phyloP scores from a whole-genome alignment of 345 rosid species.

The Populus tremula region DNA sequence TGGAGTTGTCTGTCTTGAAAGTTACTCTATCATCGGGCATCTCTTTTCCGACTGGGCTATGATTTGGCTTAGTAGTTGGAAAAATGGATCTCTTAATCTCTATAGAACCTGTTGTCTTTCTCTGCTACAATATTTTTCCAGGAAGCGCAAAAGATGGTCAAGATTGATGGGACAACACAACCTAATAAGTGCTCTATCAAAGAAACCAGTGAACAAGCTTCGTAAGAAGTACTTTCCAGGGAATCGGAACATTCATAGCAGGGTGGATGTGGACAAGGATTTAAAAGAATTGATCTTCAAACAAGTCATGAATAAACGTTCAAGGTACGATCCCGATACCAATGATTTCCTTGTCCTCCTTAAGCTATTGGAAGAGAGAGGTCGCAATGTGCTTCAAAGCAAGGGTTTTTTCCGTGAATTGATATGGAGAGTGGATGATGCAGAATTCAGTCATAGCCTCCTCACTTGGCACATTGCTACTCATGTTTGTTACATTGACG shows the following conservation, averaged over 20 bases:
- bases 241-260: background rate
- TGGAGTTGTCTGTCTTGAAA: too few relatives aligned
- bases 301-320: background rate
- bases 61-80: too few relatives aligned
- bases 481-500: background rate
- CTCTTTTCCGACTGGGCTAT: too few relatives aligned
- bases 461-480: background rate
- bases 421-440: background rate
- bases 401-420: too few relatives aligned
- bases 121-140: accelerated
- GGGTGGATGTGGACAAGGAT: background rate
- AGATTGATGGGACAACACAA: too few relatives aligned
- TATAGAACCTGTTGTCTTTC: too few relatives aligned
- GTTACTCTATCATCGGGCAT: too few relatives aligned
- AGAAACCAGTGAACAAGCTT: background rate
- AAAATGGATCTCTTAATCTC: too few relatives aligned
- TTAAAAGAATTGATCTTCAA: background rate
- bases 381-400: background rate
- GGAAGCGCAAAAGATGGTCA: too few relatives aligned
- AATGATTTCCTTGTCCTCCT: accelerated
- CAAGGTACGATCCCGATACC: background rate
- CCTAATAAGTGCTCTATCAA: background rate
- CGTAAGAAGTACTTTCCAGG: background rate
- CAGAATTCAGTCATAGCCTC: background rate
- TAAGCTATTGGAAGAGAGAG: background rate